Evolutionary conservation across 2,329 filamentous ascomycete genomes (phyloP), one percentile per base, ranked within the genome.

Genomic region (Cladosporium cucumerinum): DNA sequence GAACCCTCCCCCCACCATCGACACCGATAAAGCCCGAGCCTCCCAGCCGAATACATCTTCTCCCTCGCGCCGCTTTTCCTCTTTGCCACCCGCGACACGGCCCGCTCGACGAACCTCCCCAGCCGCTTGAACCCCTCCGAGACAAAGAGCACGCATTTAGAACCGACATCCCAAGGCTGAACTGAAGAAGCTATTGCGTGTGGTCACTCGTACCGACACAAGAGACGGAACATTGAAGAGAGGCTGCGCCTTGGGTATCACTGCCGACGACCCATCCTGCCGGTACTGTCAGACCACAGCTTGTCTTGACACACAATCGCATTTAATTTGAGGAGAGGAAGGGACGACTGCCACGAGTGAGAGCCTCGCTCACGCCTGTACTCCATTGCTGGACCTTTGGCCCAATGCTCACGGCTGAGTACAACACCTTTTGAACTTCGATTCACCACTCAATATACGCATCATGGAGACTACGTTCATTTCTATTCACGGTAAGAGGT

Each of bases 401-500:
- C 32, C 39, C 34, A 11, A 55, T 55, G 60, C 48, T 48, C 49
- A 55, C 23, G 28, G 34, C 8, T 46, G 32, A 46, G 34, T 26
- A 12, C 58, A 39, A 36, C 43, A 26, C 16, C 23, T 30, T 49
- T 26, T 51, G 46, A 51, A 14, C 10, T 30, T 21, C 18, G n/a
- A 49, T 28, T 18, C 32, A 28, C 30, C 25, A 28, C 34, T 57
- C 34, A 34, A 14, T 2, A 57, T n/a, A 23, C 48, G 11, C 51
- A 69, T 25, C 32, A 75, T 75, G 73, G 74, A 75, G 61, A 72
- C 74, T 36, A 95, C 92, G 34, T 96, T 96, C 80, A 95, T 96
- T 80, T 93, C 91, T 70, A 95, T 96, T 75, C 92, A 95, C 76
- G 92, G 92, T 91, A 80, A 46, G 39, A 46, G 87, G 82, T 43